Percentiles rank a stretch among this genome's conserved stretches.
Conservation (phyloP, 1,284 basidiomycete species). For the Peniophora sp. region DNA sequence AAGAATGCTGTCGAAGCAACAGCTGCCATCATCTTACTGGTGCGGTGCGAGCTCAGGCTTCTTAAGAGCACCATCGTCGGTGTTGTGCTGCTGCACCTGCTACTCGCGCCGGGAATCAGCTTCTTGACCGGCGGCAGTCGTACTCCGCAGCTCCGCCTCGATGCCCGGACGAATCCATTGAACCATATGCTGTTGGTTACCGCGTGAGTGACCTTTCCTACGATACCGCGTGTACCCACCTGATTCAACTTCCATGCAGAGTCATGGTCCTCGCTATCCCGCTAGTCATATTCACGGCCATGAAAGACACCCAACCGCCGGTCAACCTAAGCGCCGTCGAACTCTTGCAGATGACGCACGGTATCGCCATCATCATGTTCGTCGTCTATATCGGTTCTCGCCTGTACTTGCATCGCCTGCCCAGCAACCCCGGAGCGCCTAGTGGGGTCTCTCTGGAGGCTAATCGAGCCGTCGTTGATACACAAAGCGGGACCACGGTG, state of each 20-base stretch:
- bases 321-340: slow-evolving; percentile 18
- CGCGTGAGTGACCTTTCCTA: too few relatives aligned
- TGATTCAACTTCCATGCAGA: slow-evolving; percentile 23
- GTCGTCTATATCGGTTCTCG: slow-evolving; percentile 58
- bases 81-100: slow-evolving; percentile 55
- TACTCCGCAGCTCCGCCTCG: slow-evolving; percentile 40
- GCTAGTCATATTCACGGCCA: slow-evolving; percentile 55
- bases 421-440: too few relatives aligned
- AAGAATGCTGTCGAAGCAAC: slow-evolving; percentile 47
- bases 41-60: slow-evolving; percentile 51
- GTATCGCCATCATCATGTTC: slow-evolving; percentile 52
- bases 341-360: slow-evolving; percentile 54
- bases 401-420: slow-evolving; percentile 60
- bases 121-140: slow-evolving; percentile 56
- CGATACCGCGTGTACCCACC: slow-evolving; percentile 1
- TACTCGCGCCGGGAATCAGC: slow-evolving; percentile 51
- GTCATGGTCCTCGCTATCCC: slow-evolving; percentile 56
- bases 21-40: slow-evolving; percentile 54
- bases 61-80: slow-evolving; percentile 55
- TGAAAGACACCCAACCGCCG: slow-evolving; percentile 31
- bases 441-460: too few relatives aligned
- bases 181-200: slow-evolving; percentile 65
- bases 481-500: slow-evolving; percentile 38
- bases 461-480: too few relatives aligned
- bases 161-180: slow-evolving; percentile 44